Evolutionary conservation across 805 yeast genomes (phyloP), one percentile per base, ranked within the genome.

Genomic region (Pichia californica): DNA sequence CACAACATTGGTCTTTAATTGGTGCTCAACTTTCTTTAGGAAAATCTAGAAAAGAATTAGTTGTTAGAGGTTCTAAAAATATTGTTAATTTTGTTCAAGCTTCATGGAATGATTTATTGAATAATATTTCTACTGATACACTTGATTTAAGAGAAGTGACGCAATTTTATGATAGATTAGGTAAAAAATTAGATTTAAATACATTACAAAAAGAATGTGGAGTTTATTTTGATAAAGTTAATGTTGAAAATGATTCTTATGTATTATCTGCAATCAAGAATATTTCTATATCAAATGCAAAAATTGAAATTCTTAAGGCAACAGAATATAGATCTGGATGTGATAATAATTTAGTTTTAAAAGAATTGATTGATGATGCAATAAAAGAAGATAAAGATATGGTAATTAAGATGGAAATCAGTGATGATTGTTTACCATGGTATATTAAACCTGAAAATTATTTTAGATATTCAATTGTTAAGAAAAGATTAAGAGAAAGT

Each of bases 1-100:
- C 62, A 36, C 58, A 57, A 43, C 57, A 57, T n/a, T 64, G 67
- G 68, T 49, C 65, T 9, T 48, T 58, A 26, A 45, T 59, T 21
- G 68, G 68, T n/a, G 69, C 67, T 5, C 57, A 53, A 32, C 38
- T 65, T 19, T 53, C 59, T 11, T 46, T 64, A 28, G 52, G 51
- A 25, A 45, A 55, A 1, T 55, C 56, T 14, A 52, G 57, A 7
- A 47, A 47, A 19, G 57, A 56, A 32, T 43, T 65, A 31, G 50
- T 54, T 8, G 58, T 63, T 4, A 52, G 52, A 38, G 68, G 67
- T 3, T 52, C 54, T 15, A 46, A 50, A 15, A 45, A 52, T 16
- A 52, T 58, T 16, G 54, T 59, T 3, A 52, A 57, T 28, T 63
- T 58, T 52, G 66, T 65, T 4, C 59, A 56, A 40, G 60, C 66